Evolutionary conservation across 2,329 filamentous ascomycete species (phyloP).

Genomic region (Claviceps digitariae): DNA sequence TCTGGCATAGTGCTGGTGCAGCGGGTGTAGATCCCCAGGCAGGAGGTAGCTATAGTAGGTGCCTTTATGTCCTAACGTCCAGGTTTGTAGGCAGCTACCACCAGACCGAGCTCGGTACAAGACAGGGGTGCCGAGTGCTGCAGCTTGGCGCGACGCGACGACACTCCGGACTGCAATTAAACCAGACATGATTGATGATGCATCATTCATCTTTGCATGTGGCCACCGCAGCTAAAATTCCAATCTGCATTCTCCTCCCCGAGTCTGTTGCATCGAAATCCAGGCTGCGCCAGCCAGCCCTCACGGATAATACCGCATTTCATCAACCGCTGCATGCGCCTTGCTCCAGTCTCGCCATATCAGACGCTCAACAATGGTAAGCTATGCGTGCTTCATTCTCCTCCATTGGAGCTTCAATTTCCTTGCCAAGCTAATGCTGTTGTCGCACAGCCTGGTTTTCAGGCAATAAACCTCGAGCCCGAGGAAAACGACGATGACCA

Average conservation of each 20-base stretch:
- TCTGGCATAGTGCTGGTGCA: not conserved
- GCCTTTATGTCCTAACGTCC: too few species aligned
- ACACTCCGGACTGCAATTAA: not conserved
- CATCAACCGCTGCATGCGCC: not conserved
- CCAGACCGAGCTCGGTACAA: too few species aligned
- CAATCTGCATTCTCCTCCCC: not conserved
- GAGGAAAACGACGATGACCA: constrained; percentile 86
- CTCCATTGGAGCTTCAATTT: not conserved
- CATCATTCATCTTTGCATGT: not conserved
- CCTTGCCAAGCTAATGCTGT: not conserved
- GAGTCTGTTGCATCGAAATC: not conserved
- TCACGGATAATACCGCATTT: not conserved
- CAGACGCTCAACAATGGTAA: not conserved
- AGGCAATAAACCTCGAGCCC: constrained; percentile 84
- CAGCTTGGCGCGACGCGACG: not conserved
- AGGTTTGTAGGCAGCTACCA: too few species aligned
- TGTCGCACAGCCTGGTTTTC: constrained; percentile 49
- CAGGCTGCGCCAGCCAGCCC: not conserved
- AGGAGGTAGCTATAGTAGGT: not conserved
- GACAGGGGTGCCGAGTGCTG: not conserved
- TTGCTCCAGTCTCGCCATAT: not conserved
- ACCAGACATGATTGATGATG: not conserved
- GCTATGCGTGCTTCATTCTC: not conserved
- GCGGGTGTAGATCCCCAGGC: not conserved
- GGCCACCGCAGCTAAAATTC: not conserved